Evolutionary conservation across 2,329 filamentous ascomycete species (phyloP).

Genomic region (Colletotrichum sp.): DNA sequence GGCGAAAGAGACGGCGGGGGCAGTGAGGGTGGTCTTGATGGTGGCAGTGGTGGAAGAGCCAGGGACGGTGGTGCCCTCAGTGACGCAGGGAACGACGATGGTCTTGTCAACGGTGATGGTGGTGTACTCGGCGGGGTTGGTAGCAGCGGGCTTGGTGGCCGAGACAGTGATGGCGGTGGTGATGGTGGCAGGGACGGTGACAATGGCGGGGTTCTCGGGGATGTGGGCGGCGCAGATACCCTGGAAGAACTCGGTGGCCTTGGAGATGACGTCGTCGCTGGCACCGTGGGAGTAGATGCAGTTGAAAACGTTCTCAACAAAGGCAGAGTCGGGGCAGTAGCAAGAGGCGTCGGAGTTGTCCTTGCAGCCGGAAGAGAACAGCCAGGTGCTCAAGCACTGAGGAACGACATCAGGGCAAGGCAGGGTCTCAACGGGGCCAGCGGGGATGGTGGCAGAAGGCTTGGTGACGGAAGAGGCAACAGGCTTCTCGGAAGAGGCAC

Average conservation of each 20-base stretch:
- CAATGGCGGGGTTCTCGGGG: conserved; percentile 80
- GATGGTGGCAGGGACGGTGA: conserved; percentile 73
- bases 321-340: conserved; percentile 83
- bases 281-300: conserved; percentile 82
- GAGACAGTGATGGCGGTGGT: conserved; percentile 65
- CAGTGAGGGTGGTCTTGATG: conserved; percentile 56
- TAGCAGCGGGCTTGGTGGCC: conserved; percentile 53
- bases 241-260: conserved; percentile 83
- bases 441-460: conserved; percentile 35
- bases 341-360: conserved; percentile 84
- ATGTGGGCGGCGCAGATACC: conserved; percentile 86
- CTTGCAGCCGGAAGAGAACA: conserved; percentile 71
- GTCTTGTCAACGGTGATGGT: conserved; percentile 53
- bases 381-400: conserved; percentile 90
- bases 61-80: conserved; percentile 51
- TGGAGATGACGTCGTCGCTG: conserved; percentile 67
- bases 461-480: conserved; percentile 26
- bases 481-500: conserved; percentile 18
- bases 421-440: conserved; percentile 47
- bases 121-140: conserved; percentile 51
- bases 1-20: conserved; percentile 59
- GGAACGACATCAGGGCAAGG: conserved; percentile 77
- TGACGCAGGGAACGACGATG: conserved; percentile 57
- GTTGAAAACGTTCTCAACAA: conserved; percentile 79
- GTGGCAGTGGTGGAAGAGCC: conserved; percentile 51